These are phyloP conservation scores for Fusarium avenaceum DNA, from an alignment of 2,329 filamentous ascomycete genomes.

Conservation along the genomic window DNA sequence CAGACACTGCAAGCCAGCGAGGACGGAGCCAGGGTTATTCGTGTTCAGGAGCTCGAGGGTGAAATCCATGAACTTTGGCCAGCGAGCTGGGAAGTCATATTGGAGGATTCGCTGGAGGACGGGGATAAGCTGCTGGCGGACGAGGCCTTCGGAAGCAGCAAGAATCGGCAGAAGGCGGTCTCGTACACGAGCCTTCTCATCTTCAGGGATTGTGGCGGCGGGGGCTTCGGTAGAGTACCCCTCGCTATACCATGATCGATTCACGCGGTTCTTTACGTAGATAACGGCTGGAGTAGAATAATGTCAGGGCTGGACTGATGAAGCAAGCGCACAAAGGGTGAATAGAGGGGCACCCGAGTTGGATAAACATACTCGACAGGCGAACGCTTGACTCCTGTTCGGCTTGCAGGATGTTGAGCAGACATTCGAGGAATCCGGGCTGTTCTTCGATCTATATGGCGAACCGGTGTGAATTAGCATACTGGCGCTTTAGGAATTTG, in stretches of 20 bases:
- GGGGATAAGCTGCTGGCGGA: constrained; percentile 93
- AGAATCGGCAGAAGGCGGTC: constrained; percentile 91
- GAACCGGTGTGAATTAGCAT: constrained; percentile 41
- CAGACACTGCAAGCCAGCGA: constrained; percentile 93
- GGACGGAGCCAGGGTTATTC: constrained; percentile 87
- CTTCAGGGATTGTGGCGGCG: constrained; percentile 80
- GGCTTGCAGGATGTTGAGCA: constrained; percentile 89
- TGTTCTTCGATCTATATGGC: constrained; percentile 83
- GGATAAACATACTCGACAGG: constrained; percentile 80
- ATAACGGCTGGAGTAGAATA: constrained; percentile 77
- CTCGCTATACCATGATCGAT: constrained; percentile 89
- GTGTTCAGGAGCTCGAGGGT: constrained; percentile 90
- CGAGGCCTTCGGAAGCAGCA: constrained; percentile 81
- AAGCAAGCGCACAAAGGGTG: constrained; percentile 46
- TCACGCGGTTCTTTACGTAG: constrained; percentile 98
- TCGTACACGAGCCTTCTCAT: constrained; percentile 88
- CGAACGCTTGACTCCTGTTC: constrained; percentile 89
- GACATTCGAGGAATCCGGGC: constrained; percentile 88
- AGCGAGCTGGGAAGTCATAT: constrained; percentile 93
- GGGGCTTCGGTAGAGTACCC: constrained; percentile 74
- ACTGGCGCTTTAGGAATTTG: constrained; percentile 7
- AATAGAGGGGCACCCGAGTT: constrained; percentile 13
- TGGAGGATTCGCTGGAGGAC: constrained; percentile 96
- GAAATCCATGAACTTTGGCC: constrained; percentile 94
- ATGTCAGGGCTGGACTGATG: constrained; percentile 31